A percentile compares a stretch with the other conserved stretches of the same genome.
Evolutionary conservation across 345 rosid genomes (phyloP).

Genomic region (Ailanthus altissimus): DNA sequence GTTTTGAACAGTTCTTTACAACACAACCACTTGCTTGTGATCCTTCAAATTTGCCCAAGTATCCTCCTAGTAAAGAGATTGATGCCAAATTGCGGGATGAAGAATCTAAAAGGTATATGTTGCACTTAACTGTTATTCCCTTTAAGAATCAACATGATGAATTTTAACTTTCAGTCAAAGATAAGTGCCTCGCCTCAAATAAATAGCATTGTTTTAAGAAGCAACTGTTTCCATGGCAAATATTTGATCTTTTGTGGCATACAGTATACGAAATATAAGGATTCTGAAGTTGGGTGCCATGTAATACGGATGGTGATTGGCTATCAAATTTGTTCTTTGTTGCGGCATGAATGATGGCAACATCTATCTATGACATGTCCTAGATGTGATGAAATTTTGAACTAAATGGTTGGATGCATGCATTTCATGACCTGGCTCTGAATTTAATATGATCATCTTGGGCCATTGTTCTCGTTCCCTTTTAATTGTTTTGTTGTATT

Average conservation of each 20-base stretch:
- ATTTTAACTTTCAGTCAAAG: neutral
- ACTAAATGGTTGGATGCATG: constrained; percentile 3
- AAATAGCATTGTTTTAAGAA: neutral
- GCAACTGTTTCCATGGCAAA: neutral
- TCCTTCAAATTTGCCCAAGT: constrained; percentile 88
- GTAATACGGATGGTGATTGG: neutral
- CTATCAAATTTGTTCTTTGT: neutral
- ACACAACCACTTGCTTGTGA: constrained; percentile 82
- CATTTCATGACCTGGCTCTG: neutral
- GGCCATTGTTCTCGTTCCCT: neutral
- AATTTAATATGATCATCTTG: neutral
- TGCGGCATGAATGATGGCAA: neutral
- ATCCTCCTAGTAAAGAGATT: constrained; percentile 96
- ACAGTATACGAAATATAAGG: neutral
- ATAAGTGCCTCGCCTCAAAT: neutral
- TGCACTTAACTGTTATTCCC: constrained; percentile 15
- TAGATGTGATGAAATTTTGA: neutral
- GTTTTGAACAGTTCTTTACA: constrained; percentile 60
- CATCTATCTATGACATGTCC: neutral
- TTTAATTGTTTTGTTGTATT: neutral
- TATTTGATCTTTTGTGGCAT: neutral
- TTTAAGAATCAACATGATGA: constrained; percentile 1
- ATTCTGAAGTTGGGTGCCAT: neutral
- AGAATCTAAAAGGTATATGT: constrained; percentile 62
- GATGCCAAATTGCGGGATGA: constrained; percentile 87